Conservation (phyloP, 23 red algal species). For the Gracilaria caudata region DNA sequence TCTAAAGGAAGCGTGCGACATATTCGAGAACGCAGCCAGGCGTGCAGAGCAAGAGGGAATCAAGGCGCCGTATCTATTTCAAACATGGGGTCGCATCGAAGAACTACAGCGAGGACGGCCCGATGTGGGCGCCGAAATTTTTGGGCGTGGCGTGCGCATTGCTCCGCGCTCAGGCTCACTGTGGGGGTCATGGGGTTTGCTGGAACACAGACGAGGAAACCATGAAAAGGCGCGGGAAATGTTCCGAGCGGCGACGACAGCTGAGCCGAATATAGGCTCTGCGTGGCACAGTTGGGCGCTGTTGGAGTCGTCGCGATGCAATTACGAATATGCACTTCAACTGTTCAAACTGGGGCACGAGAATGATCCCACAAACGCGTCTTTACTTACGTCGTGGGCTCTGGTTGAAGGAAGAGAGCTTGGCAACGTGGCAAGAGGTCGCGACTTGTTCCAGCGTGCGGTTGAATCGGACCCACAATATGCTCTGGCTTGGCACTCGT, state of each 20-base stretch:
- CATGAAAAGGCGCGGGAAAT: slow-evolving; percentile 33
- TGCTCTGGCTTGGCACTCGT: slow-evolving; percentile 63
- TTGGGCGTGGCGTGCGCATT: slow-evolving; percentile 36
- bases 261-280: slow-evolving; percentile 32
- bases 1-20: slow-evolving; percentile 32
- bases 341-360: slow-evolving; percentile 63
- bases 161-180: slow-evolving; percentile 25
- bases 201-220: slow-evolving; percentile 52
- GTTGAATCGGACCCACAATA: slow-evolving; percentile 47
- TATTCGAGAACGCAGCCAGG: slow-evolving; percentile 41
- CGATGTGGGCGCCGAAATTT: slow-evolving; percentile 17
- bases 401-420: slow-evolving; percentile 42
- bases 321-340: slow-evolving; percentile 60
- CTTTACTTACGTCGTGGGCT: slow-evolving; percentile 67
- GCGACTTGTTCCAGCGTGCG: slow-evolving; percentile 69
- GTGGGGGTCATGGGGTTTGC: slow-evolving; percentile 39
- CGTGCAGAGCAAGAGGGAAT: slow-evolving; percentile 24
- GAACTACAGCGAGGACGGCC: slow-evolving; percentile 49
- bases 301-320: slow-evolving; percentile 59
- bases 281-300: slow-evolving; percentile 79
- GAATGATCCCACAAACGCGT: slow-evolving; percentile 57
- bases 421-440: slow-evolving; percentile 48
- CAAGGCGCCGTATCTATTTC: slow-evolving; percentile 52
- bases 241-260: slow-evolving; percentile 28
- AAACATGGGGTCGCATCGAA: slow-evolving; percentile 60